Evolutionary conservation across 2,329 filamentous ascomycete species (phyloP).

Genomic region (Aspergillus novoparasiticus): DNA sequence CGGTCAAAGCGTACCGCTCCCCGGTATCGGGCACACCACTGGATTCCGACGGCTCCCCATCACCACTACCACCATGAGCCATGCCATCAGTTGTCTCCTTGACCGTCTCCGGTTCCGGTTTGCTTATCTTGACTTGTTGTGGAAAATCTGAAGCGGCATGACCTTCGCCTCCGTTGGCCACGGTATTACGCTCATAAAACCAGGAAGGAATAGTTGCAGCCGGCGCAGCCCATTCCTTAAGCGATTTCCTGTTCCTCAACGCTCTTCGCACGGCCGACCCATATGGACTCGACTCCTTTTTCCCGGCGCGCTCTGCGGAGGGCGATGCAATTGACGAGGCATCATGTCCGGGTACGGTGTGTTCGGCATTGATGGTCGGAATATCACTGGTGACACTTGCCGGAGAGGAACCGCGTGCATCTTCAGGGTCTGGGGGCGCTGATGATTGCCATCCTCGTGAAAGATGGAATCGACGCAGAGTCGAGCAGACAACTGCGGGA

Average conservation of each 20-base stretch:
- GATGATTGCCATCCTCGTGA: conserved; percentile 33
- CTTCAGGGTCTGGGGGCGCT: conserved; percentile 32
- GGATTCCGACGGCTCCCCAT: conserved; percentile 21
- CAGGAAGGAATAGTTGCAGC: conserved; percentile 37
- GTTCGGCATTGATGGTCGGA: conserved; percentile 22
- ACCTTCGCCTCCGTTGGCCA: conserved; percentile 24
- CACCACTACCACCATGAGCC: conserved; percentile 30
- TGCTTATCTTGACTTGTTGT: conserved; percentile 32
- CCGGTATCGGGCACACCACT: conserved; percentile 20
- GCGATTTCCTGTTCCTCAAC: conserved; percentile 37
- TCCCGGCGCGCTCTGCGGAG: conserved; percentile 20
- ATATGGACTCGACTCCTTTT: conserved; percentile 36
- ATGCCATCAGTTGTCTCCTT: conserved; percentile 13
- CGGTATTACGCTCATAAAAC: conserved; percentile 41
- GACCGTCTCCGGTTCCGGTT: conserved; percentile 21
- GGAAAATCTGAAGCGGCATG: conserved; percentile 14
- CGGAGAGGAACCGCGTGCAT: conserved; percentile 22
- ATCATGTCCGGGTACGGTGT: conserved; percentile 17
- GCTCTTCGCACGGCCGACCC: conserved; percentile 43
- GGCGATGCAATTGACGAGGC: conserved; percentile 15
- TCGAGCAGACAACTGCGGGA: conserved; percentile 27
- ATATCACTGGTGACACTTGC: conserved; percentile 25
- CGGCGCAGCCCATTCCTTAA: conserved; percentile 23
- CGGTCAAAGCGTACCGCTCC: conserved; percentile 42
- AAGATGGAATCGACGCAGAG: conserved; percentile 36